Conservation (phyloP, 1,284 basidiomycete genomes). For the Tilletia walkeri region DNA sequence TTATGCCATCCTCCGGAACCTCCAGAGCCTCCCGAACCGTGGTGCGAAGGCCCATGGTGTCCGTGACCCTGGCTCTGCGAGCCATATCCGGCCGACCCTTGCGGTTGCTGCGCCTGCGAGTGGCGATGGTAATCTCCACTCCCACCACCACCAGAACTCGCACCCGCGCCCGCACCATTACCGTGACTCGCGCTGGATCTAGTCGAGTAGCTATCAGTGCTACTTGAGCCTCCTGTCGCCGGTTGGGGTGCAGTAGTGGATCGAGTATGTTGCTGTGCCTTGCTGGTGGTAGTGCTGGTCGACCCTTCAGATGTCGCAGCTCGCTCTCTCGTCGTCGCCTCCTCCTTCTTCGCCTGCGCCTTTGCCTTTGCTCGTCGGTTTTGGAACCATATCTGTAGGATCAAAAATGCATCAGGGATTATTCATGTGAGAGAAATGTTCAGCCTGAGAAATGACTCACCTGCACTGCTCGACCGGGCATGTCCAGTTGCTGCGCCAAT, state of each 20-base stretch:
- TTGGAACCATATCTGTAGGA: constrained; percentile 41
- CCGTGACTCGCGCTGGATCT: neutral
- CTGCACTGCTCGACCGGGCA: constrained; percentile 42
- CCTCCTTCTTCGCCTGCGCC: constrained; percentile 32
- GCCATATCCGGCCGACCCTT: neutral
- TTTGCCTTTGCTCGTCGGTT: constrained; percentile 48
- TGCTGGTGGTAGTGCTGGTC: neutral
- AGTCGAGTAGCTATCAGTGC: neutral
- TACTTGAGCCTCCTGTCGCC: neutral
- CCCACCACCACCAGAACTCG: neutral
- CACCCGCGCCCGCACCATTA: neutral
- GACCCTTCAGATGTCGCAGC: neutral
- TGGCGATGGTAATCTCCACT: constrained; percentile 13
- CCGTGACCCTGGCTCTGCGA: neutral
- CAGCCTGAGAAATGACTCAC: neutral
- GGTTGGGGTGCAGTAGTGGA: constrained; percentile 2
- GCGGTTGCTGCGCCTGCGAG: neutral
- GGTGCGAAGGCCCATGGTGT: constrained; percentile 1
- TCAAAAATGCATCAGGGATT: neutral
- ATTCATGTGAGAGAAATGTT: no score
- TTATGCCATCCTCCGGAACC: neutral
- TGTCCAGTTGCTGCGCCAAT: constrained; percentile 41
- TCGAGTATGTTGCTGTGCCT: neutral
- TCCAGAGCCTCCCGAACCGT: neutral
- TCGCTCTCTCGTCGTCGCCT: constrained; percentile 4